These are phyloP conservation scores for Candida dubliniensis DNA, from an alignment of 1,139 yeast genomes.

Conservation along the genomic window DNA sequence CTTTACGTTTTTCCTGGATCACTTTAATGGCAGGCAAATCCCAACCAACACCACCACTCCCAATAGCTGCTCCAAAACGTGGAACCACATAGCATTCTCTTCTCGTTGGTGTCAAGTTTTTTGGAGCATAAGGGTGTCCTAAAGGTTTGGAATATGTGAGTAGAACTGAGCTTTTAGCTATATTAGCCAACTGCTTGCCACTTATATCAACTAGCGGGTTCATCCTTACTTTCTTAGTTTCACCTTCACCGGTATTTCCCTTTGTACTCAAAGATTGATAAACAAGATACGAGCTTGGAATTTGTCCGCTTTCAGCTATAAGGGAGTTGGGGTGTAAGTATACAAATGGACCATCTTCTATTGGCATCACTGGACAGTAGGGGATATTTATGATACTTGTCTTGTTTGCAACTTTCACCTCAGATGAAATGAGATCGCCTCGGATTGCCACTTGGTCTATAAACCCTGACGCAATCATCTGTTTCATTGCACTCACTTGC, in stretches of 20 bases:
- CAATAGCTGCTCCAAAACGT: slow-evolving; percentile 80
- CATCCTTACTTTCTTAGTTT: slow-evolving; percentile 58
- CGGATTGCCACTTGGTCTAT: slow-evolving; percentile 87
- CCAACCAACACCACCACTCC: slow-evolving; percentile 89
- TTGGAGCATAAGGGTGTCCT: slow-evolving; percentile 88
- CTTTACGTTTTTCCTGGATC: slow-evolving; percentile 60
- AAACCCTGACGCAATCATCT: slow-evolving; percentile 90
- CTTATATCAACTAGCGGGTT: slow-evolving; percentile 73
- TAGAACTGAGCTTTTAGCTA: slow-evolving; percentile 71
- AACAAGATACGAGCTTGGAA: slow-evolving; percentile 76
- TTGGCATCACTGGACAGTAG: slow-evolving; percentile 67
- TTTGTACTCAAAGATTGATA: slow-evolving; percentile 62
- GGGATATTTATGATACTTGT: slow-evolving; percentile 67
- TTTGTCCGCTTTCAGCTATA: slow-evolving; percentile 50
- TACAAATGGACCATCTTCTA: slow-evolving; percentile 52
- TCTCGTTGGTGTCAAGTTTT: slow-evolving; percentile 57
- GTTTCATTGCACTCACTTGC: slow-evolving; percentile 81
- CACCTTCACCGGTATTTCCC: slow-evolving; percentile 33
- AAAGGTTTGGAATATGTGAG: slow-evolving; percentile 87
- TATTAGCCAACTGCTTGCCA: slow-evolving; percentile 73
- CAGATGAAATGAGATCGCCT: slow-evolving; percentile 73
- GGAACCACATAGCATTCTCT: slow-evolving; percentile 92
- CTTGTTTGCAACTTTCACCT: slow-evolving; percentile 56
- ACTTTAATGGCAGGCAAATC: slow-evolving; percentile 86
- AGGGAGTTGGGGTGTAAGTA: slow-evolving; percentile 82